These are phyloP conservation scores for Tremellales sp. DNA, from an alignment of 1,284 basidiomycete species.

Conservation along the genomic window DNA sequence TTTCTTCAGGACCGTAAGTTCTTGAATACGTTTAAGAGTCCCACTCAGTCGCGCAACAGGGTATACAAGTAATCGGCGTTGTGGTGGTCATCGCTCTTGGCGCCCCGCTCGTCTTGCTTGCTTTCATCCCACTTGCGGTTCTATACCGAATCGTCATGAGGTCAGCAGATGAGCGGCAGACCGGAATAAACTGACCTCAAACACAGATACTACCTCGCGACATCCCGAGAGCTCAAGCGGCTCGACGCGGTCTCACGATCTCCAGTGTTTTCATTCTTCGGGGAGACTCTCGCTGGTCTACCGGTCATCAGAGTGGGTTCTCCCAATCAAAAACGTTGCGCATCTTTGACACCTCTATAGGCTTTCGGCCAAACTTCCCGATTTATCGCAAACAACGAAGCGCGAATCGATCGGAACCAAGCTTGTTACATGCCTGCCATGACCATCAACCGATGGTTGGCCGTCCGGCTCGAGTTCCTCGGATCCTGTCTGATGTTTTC, in stretches of 20 bases:
- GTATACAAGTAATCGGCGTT: constrained; percentile 62
- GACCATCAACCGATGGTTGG: constrained; percentile 53
- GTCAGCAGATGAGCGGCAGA: constrained; percentile 48
- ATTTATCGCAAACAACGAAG: constrained; percentile 74
- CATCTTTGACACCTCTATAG: constrained; percentile 11
- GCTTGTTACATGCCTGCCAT: constrained; percentile 53
- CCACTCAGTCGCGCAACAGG: constrained; percentile 7
- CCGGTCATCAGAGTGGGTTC: constrained; percentile 66
- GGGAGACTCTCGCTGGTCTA: constrained; percentile 78
- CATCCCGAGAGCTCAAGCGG: constrained; percentile 86
- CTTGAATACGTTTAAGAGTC: too few relatives aligned
- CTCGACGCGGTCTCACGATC: constrained; percentile 85
- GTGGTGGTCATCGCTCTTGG: constrained; percentile 71
- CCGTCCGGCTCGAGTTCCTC: constrained; percentile 64
- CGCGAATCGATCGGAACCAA: constrained; percentile 59
- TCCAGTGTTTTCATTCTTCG: constrained; percentile 84
- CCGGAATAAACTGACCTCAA: constrained; percentile 7
- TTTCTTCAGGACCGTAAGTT: constrained; percentile 57
- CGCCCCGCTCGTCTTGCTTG: constrained; percentile 77
- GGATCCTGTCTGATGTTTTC: constrained; percentile 76
- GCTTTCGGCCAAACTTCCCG: constrained; percentile 66
- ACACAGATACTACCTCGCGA: constrained; percentile 78
- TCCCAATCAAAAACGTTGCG: not conserved
- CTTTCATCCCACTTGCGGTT: constrained; percentile 67
- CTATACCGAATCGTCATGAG: constrained; percentile 73